Evolutionary conservation across 345 rosid genomes (phyloP), one percentile per base, ranked within the genome.

Genomic region (Acer campestre): DNA sequence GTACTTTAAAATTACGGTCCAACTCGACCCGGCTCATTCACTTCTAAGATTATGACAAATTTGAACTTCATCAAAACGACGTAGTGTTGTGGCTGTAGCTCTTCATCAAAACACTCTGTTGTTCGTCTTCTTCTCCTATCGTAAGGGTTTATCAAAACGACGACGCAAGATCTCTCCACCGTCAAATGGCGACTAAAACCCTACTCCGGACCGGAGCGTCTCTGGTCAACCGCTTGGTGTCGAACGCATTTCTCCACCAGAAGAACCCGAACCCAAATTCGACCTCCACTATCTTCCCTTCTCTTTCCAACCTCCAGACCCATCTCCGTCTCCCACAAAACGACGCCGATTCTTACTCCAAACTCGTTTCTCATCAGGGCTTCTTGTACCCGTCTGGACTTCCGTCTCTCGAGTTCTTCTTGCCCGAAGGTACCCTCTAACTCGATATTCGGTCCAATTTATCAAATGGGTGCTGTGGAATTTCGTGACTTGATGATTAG

Each of bases 401-500:
- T 75, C 98, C 99, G 46, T 91, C 96, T 35, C 89, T 92, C 74
- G 86, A 81, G 62, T 95, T 95, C 92, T 95, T 89, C 93, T 81
- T 93, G 74, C 97, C 99, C 11, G 90, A 93, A n/a, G 98, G 98
- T 95, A 76, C 78, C 22, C 53, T 14, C 64, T 46, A 29, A 27
- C 44, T 73, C 22, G 17, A 13, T 51, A 16, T 61, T 61, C 75
- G 62, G 23, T 13, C 12, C 40, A 10, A 11, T 10, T 20, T 23
- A 7, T 8, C 23, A 4, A 51, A 53, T 25, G 46, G 46, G 44
- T 22, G 1, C 17, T 10, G 3, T n/a, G 51, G n/a, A 56, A n/a
- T 71, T 71, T 56, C 38, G 29, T 71, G 27, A 10, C 20, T 55
- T 55, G 17, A 31, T 31, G 48, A 38, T 51, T 53, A 14, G 1